Evolutionary conservation across 331 rosid genomes (phyloP).

Genomic region (Spiraea crenata): DNA sequence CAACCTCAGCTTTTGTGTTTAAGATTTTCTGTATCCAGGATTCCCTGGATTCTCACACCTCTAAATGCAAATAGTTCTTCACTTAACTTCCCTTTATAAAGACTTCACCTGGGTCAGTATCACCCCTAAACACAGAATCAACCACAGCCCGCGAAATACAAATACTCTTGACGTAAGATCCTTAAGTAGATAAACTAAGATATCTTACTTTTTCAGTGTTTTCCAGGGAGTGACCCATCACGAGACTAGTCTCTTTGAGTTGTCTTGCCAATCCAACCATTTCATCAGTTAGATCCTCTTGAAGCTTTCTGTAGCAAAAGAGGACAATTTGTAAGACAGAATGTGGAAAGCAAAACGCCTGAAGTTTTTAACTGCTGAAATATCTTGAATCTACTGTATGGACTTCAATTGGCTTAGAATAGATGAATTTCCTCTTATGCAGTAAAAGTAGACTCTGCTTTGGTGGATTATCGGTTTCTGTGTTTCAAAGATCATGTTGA

Average conservation of each 20-base stretch:
- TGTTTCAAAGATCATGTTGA: background rate
- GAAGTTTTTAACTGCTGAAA: background rate
- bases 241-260: slow-evolving; percentile 87
- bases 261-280: slow-evolving; percentile 91
- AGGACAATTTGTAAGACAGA: background rate
- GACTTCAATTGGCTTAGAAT: background rate
- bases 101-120: background rate
- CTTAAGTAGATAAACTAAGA: background rate
- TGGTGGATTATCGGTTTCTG: background rate
- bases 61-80: background rate
- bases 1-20: background rate
- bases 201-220: slow-evolving; percentile 71
- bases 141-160: background rate
- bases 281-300: slow-evolving; percentile 93
- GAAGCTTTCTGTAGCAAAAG: slow-evolving; percentile 58
- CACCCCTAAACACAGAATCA: background rate
- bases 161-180: background rate
- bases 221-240: slow-evolving; percentile 75
- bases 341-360: background rate
- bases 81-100: slow-evolving; percentile 2
- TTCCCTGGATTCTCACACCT: background rate
- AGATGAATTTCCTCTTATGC: background rate
- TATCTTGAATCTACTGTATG: background rate
- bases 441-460: background rate
- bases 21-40: background rate